A percentile compares a stretch with the other conserved stretches of the same genome.
phyloP scores from a whole-genome alignment of 495 filamentous ascomycete species.

The Aspergillus diversus region DNA sequence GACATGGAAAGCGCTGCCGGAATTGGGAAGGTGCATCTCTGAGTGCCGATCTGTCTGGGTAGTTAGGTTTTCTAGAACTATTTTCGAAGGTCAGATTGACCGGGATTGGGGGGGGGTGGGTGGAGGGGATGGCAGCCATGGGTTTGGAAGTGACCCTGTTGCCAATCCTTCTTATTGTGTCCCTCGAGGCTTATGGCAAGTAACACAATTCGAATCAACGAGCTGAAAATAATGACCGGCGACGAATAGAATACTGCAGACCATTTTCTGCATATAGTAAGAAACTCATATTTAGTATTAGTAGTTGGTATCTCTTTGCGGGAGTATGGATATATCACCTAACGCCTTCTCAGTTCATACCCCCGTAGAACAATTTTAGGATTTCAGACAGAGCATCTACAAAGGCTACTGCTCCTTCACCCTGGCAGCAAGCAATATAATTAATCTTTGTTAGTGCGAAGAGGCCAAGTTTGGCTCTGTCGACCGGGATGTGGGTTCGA shows the following conservation, averaged over 20 bases:
- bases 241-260: no score
- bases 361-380: no score
- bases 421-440: not conserved
- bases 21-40: conserved; percentile 11
- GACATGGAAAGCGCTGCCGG: not conserved
- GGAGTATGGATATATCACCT: no score
- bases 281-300: no score
- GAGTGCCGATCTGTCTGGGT: not conserved
- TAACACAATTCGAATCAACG: not conserved
- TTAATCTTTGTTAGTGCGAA: conserved; percentile 4
- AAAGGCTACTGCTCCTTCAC: not conserved
- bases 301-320: no score
- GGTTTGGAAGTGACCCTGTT: not conserved
- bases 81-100: conserved; percentile 7
- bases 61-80: conserved; percentile 13
- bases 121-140: not conserved
- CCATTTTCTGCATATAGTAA: no score
- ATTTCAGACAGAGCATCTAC: no score
- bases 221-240: not conserved
- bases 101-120: not conserved
- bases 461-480: not conserved
- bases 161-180: not conserved
- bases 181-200: not conserved
- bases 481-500: conserved; percentile 16
- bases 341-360: no score